Conservation (phyloP, 1,139 yeast genomes). For the Diutina scorzettiae region DNA sequence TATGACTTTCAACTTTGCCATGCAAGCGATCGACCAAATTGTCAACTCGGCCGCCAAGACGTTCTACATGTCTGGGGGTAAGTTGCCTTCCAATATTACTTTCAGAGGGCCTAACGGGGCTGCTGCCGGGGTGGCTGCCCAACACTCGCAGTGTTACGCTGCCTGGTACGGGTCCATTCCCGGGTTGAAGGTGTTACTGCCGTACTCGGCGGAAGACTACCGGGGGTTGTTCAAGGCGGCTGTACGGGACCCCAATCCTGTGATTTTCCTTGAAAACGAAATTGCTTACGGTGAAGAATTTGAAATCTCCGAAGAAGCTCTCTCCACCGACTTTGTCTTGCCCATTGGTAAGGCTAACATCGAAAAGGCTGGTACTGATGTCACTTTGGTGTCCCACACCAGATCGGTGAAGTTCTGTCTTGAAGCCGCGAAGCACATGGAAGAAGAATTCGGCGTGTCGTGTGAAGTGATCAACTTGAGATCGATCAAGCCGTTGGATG, state of each 20-base stretch:
- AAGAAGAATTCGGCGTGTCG: conserved; percentile 73
- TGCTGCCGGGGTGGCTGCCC: conserved; percentile 99
- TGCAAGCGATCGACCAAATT: conserved; percentile 98
- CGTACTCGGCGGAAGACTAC: conserved; percentile 92
- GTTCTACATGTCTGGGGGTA: conserved; percentile 98
- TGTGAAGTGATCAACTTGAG: conserved; percentile 95
- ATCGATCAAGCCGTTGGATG: conserved; percentile 93
- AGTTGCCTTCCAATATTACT: conserved; percentile 90
- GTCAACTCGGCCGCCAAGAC: conserved; percentile 98
- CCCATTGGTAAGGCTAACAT: conserved; percentile 96
- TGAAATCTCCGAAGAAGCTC: conserved; percentile 81
- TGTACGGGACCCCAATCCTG: conserved; percentile 97
- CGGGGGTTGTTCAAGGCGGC: conserved; percentile 95
- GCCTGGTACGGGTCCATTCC: conserved; percentile 99
- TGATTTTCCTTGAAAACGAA: conserved; percentile 92
- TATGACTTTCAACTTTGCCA: conserved; percentile 98
- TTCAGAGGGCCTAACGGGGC: conserved; percentile 99
- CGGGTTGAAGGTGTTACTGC: conserved; percentile 92
- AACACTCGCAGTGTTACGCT: conserved; percentile 95
- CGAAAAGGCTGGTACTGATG: conserved; percentile 85
- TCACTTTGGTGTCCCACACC: conserved; percentile 82
- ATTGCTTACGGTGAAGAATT: conserved; percentile 86
- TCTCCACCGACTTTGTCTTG: conserved; percentile 75
- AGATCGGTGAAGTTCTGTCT: conserved; percentile 81
- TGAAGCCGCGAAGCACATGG: conserved; percentile 80